Evolutionary conservation across 805 yeast genomes (phyloP).

Genomic region (Schizosaccharomyces lindneri): DNA sequence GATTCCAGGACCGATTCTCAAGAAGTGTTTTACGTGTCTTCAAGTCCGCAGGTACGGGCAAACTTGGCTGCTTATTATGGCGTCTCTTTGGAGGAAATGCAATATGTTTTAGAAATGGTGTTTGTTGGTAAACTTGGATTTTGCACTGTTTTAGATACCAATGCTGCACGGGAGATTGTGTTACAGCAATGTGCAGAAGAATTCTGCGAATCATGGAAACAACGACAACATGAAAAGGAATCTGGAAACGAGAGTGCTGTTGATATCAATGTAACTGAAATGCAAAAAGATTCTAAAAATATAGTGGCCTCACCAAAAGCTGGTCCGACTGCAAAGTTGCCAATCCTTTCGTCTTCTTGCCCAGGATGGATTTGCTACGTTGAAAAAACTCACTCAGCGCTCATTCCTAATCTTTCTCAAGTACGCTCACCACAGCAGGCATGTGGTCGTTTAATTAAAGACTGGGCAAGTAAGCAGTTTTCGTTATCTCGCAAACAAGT

Average conservation of each 20-base stretch:
- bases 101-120: constrained; percentile 32
- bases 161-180: constrained; percentile 50
- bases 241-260: constrained; percentile 5
- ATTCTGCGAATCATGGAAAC: constrained; percentile 10
- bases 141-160: constrained; percentile 56
- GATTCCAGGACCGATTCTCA: constrained; percentile 1
- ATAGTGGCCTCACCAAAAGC: not conserved
- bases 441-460: constrained; percentile 56
- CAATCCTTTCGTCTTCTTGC: constrained; percentile 49
- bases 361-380: constrained; percentile 95
- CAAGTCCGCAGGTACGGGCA: constrained; percentile 68
- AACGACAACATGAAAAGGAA: not conserved
- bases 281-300: not conserved
- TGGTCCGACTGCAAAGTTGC: constrained; percentile 12
- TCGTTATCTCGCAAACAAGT: constrained; percentile 17
- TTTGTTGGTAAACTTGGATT: constrained; percentile 42
- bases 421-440: constrained; percentile 85
- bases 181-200: constrained; percentile 25
- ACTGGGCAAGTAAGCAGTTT: constrained; percentile 17
- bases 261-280: constrained; percentile 3
- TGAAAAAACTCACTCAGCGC: constrained; percentile 79
- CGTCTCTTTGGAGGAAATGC: constrained; percentile 29
- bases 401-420: constrained; percentile 42
- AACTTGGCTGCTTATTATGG: constrained; percentile 50
- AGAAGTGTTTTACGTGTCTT: constrained; percentile 39